Base-by-base conservation (phyloP, 2,329 filamentous ascomycete species). In the Aureobasidium sp. region DNA sequence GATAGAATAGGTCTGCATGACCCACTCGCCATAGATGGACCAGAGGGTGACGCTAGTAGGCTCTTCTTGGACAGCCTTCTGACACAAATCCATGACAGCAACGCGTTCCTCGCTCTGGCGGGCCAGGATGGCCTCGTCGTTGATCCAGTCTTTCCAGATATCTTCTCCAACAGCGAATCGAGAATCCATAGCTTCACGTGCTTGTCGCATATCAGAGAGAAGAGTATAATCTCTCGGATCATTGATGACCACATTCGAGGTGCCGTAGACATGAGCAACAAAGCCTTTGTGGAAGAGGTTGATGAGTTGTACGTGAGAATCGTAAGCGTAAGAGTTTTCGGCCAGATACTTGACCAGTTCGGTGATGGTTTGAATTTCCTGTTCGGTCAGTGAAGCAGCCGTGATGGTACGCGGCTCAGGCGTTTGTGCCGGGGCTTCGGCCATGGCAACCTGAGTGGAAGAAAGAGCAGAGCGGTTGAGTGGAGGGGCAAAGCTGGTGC, bases 11-110 rank as follows among this genome's bases (percentile, higher is more conserved):
- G 91, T 83, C 25, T 83, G 82, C 80, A 87, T 86, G 65, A 92
- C 85, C 74, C 87, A 93, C 68, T 91, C 85, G 73, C 87, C 90
- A 70, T 92, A 93, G 32, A 85, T 81, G 63, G 86, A 81, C 90
- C 90, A 94, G 44, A 93, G 77, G 65, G 83, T 85, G 63, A 88
- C 78, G 68, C 89, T 92, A 66, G 82, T 85, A 11, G 88, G 87
- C 73, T 93, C 89, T 58, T 89, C 86, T 62, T 77, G 76, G 27
- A 87, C 82, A 62, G 89, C 89, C 66, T 81, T 82, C 67, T 87
- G 85, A 75, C 85, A 91, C 48, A 88, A 76, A 72, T 93, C 89
- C 69, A 91, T 81, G 51, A 90, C 79, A 64, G 81, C 80, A 70
- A 90, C 81, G 67, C 87, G 85, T 68, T 84, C 82, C 64, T 91